Evolutionary conservation across 495 filamentous ascomycete species (phyloP), one percentile per base, ranked within the genome.

Genomic region (Tuber aestivum): DNA sequence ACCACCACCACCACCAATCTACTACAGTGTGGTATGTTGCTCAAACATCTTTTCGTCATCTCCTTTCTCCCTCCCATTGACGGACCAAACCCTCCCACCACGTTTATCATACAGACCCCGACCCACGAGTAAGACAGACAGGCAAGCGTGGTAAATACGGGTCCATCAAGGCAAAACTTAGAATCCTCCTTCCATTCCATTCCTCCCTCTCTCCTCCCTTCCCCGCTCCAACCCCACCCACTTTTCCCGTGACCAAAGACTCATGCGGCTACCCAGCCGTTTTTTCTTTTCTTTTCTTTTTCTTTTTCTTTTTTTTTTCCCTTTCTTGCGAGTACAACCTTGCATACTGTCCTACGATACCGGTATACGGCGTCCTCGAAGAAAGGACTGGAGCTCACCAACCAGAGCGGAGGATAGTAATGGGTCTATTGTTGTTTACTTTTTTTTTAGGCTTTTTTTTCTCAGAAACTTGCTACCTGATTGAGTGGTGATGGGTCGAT

Each of bases 211-310:
- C 45, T 48, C 21, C 45, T 21, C 16, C 9, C 45, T n/a, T 12
- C 50, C 50, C 50, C 50, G 23, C 50, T 56, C 50, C 23, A 56
- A 56, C 20, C 50, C 50, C 50, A 56, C 50, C 50, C 50, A n/a
- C n/a, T n/a, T n/a, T n/a, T n/a, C n/a, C 50, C 50, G 50, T 56
- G 50, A 56, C 23, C 50, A 56, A 56, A 27, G 23, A 18, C 3
- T 56, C 50, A 56, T 56, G 50, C 50, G 50, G 50, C 7, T 56
- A 56, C 50, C 50, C 50, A 56, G 50, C 50, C 50, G 50, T 56
- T 56, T 56, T 56, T 56, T 27, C 27, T 14, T 27, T 56, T 10
- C 6, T 56, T 27, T n/a, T n/a, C n/a, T n/a, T n/a, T n/a, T n/a
- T n/a, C n/a, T n/a, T n/a, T n/a, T n/a, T n/a, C n/a, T n/a, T n/a